A percentile compares a stretch with the other conserved stretches of the same genome.
Conservation (phyloP, 257 asterid genomes). For the Osmanthus fragrans region DNA sequence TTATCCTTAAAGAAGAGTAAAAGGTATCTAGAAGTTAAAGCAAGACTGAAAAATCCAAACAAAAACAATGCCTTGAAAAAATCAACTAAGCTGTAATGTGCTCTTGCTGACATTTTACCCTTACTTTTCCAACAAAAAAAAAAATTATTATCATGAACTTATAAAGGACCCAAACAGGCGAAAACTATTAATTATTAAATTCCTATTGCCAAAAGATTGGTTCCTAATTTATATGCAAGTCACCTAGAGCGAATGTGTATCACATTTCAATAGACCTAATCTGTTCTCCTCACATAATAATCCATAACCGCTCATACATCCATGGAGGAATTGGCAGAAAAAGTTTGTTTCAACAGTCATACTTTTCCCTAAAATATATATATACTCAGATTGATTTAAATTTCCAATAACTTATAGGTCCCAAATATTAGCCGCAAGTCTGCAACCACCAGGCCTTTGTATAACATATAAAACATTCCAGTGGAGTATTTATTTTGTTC, state of each 20-base stretch:
- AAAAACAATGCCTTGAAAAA: background rate
- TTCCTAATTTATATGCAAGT: background rate
- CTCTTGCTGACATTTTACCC: background rate
- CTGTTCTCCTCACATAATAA: background rate
- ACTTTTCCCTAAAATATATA: background rate
- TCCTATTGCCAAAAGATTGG: background rate
- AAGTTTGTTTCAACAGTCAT: no score
- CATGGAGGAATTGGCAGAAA: no score
- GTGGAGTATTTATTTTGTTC: background rate
- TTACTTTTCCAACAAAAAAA: background rate
- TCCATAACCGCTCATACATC: no score
- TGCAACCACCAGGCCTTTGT: background rate
- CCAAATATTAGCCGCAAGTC: background rate
- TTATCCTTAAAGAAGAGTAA: background rate
- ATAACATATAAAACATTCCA: background rate
- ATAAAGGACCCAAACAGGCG: background rate
- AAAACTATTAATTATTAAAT: background rate
- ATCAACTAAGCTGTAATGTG: background rate
- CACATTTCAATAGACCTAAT: constrained; percentile 6
- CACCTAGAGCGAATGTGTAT: background rate
- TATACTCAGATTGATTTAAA: background rate
- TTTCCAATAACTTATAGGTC: background rate
- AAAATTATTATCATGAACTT: background rate
- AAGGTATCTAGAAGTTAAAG: background rate
- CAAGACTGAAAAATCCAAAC: background rate